Conservation (phyloP, 306 rosid genomes). For the Trichosanthes truncata region DNA sequence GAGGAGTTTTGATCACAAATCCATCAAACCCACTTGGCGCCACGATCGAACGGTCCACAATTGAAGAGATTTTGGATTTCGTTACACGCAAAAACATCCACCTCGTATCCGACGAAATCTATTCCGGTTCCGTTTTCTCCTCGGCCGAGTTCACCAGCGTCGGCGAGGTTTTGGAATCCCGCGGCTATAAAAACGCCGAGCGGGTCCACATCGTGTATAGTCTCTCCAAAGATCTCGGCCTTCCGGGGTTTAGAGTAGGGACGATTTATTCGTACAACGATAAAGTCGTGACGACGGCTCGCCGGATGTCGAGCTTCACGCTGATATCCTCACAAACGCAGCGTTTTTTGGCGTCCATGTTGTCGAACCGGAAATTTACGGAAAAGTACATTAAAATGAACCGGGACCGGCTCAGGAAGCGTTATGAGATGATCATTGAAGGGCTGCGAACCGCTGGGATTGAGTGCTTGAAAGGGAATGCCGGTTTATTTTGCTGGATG, state of each 20-base stretch:
- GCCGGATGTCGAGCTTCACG: slow-evolving; percentile 92
- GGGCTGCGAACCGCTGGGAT: slow-evolving; percentile 58
- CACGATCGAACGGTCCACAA: slow-evolving; percentile 44
- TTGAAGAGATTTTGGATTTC: slow-evolving; percentile 54
- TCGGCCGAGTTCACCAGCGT: slow-evolving; percentile 53
- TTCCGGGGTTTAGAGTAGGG: slow-evolving; percentile 83
- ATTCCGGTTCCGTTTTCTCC: slow-evolving; percentile 79
- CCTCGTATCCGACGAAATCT: slow-evolving; percentile 85
- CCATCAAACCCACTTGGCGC: slow-evolving; percentile 88
- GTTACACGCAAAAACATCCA: slow-evolving; percentile 70
- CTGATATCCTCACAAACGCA: slow-evolving; percentile 86
- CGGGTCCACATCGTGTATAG: slow-evolving; percentile 91
- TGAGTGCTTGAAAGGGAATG: slow-evolving; percentile 81
- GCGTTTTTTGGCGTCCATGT: slow-evolving; percentile 57
- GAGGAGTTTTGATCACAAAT: slow-evolving; percentile 70
- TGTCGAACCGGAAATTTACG: slow-evolving; percentile 48
- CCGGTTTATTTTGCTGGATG: slow-evolving; percentile 94
- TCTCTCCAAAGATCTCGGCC: slow-evolving; percentile 88
- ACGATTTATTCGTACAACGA: slow-evolving; percentile 82
- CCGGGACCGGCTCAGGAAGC: slow-evolving; percentile 53
- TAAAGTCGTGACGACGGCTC: slow-evolving; percentile 66
- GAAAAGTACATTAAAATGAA: slow-evolving; percentile 51
- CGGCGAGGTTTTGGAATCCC: slow-evolving; percentile 48
- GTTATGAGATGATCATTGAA: slow-evolving; percentile 57
- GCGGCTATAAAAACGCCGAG: slow-evolving; percentile 32